These are phyloP conservation scores for Stephania japonica DNA, from an alignment of 164 flowering plant species.

Conservation along the genomic window DNA sequence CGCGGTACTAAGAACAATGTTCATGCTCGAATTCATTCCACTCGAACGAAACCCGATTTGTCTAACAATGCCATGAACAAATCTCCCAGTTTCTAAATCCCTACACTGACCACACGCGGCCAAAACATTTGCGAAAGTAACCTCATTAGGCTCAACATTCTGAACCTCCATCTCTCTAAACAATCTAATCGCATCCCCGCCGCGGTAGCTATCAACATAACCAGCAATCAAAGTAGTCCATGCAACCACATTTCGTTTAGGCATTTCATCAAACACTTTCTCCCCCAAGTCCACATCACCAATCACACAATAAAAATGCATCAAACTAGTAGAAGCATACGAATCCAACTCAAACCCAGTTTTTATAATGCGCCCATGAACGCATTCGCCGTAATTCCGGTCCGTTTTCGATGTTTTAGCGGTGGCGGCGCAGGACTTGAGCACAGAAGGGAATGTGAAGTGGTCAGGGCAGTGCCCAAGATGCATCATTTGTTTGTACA, in stretches of 20 bases:
- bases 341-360: slow-evolving; percentile 24
- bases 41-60: slow-evolving; percentile 16
- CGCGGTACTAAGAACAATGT: slow-evolving; percentile 20
- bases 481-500: slow-evolving; percentile 24
- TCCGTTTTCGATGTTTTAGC: too few relatives aligned
- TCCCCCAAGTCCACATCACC: slow-evolving; percentile 12
- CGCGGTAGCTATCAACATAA: slow-evolving; percentile 15
- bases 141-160: slow-evolving; percentile 19
- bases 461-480: slow-evolving; percentile 21
- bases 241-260: slow-evolving; percentile 23
- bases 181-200: slow-evolving; percentile 15
- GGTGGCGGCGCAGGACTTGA: slow-evolving; percentile 21
- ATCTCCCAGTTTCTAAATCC: slow-evolving; percentile 24
- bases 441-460: slow-evolving; percentile 29
- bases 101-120: slow-evolving; percentile 25
- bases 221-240: slow-evolving; percentile 31
- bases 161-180: slow-evolving; percentile 20
- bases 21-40: not conserved
- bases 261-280: slow-evolving; percentile 24
- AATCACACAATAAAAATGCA: slow-evolving; percentile 19
- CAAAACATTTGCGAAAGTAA: slow-evolving; percentile 28
- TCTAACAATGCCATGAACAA: slow-evolving; percentile 15
- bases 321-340: slow-evolving; percentile 22
- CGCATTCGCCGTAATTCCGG: slow-evolving; percentile 14
- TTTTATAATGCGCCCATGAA: slow-evolving; percentile 21